A percentile compares a stretch with the other conserved stretches of the same genome.
phyloP scores from a whole-genome alignment of 208 protist genomes.

The Trypanosomatidae sp. region DNA sequence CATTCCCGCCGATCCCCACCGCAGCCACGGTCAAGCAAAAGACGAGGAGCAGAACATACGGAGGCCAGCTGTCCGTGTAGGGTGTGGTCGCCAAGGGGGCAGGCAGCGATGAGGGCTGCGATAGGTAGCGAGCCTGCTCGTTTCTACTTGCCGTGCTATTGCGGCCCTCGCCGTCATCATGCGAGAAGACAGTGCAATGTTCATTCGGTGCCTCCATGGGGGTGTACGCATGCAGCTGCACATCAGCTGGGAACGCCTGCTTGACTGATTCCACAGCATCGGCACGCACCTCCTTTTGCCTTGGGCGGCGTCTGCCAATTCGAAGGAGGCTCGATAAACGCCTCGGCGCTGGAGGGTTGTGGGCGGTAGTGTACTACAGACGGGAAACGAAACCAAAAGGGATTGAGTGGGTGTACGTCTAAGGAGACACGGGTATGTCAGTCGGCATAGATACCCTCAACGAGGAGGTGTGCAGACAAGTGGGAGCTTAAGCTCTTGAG shows the following conservation, averaged over 20 bases:
- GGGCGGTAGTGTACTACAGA: neutral
- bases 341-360: neutral
- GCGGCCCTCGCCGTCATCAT: neutral
- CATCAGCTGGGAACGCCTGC: neutral
- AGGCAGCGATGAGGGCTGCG: neutral
- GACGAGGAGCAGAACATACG: conserved; percentile 13
- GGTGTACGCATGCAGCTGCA: neutral
- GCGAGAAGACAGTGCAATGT: neutral
- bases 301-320: neutral
- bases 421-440: neutral
- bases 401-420: neutral
- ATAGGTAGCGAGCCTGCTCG: neutral
- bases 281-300: neutral
- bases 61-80: conserved; percentile 15
- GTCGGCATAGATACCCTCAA: neutral
- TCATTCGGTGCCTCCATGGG: neutral
- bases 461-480: neutral
- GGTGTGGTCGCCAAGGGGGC: neutral
- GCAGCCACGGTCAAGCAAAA: conserved; percentile 41
- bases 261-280: neutral
- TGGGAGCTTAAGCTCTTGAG: neutral
- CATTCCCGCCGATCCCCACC: conserved; percentile 55
- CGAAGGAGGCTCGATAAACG: neutral
- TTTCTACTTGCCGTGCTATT: neutral
- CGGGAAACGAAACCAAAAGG: neutral